Conservation (phyloP, 768 basidiomycete genomes). For the Amylocystis lapponica region DNA sequence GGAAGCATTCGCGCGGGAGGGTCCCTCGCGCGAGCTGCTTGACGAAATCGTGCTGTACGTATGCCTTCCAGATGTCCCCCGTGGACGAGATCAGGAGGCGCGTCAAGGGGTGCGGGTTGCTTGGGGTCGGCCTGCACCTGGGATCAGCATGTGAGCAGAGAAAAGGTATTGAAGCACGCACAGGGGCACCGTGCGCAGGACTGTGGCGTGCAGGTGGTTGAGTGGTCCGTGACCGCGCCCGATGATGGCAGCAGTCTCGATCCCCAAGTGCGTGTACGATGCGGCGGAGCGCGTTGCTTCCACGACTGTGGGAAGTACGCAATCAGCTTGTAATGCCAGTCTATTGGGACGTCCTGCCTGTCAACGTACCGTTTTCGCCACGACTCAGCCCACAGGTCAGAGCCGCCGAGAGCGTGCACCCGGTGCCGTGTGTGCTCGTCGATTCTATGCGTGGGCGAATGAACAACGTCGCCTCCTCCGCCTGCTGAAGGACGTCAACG, state of each 20-base stretch:
- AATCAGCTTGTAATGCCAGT: not conserved
- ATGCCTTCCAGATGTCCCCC: slow-evolving; percentile 56
- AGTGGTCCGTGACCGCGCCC: slow-evolving; percentile 81
- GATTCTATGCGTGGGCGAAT: slow-evolving; percentile 59
- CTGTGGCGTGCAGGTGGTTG: slow-evolving; percentile 72
- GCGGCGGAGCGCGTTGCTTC: slow-evolving; percentile 59
- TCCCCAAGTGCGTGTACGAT: slow-evolving; percentile 69
- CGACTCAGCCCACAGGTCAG: slow-evolving; percentile 62
- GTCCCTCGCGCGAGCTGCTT: slow-evolving; percentile 67
- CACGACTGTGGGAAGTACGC: slow-evolving; percentile 38
- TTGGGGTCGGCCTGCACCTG: slow-evolving; percentile 42
- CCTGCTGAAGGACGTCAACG: slow-evolving; percentile 56
- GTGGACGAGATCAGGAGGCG: slow-evolving; percentile 56
- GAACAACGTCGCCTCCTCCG: slow-evolving; percentile 40
- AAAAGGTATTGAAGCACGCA: slow-evolving; percentile 31
- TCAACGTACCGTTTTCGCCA: slow-evolving; percentile 34
- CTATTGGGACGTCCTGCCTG: not conserved
- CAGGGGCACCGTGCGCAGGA: slow-evolving; percentile 44
- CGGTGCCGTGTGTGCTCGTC: slow-evolving; percentile 83
- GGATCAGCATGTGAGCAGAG: not conserved
- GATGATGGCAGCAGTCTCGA: slow-evolving; percentile 58
- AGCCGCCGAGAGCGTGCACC: slow-evolving; percentile 86
- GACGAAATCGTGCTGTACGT: slow-evolving; percentile 84
- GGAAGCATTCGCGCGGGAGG: slow-evolving; percentile 57
- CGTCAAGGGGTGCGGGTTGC: slow-evolving; percentile 66